Base-by-base conservation (phyloP, 306 rosid species). In the Sphenostylis stenocarpa region DNA sequence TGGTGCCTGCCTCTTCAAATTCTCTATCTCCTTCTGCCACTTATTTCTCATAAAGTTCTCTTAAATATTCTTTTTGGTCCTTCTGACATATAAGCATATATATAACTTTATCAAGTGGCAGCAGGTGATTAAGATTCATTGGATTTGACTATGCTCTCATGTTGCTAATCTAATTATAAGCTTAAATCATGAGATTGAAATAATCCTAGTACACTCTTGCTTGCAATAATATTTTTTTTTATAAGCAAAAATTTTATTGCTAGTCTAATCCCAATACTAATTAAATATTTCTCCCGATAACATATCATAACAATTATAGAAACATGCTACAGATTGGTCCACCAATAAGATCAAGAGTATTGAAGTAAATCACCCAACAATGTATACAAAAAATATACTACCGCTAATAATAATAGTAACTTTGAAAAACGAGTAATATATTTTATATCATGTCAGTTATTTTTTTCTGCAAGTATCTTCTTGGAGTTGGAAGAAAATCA, bases 21-120 rank as follows among this genome's bases (percentile, higher is more conserved):
- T 55, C 26, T 64, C 66, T 62, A 67, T 85, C 72, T 71, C 53
- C 75, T 70, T 43, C 70, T 69, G 47, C 61, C 81, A 65, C 77
- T 74, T 63, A 41, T 82, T 81, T 41, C 60, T 69, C 61, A 10
- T 51, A 76, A 82, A 87, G 84, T 77, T 62, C 24, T 38, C 60
- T 21, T 11, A 44, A 74, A 85, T 64, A 80, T 82, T 75, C 66
- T 17, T 77, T 41, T 71, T 76, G 20, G 68, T 53, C 48, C 72
- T 77, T 75, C 66, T 67, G 51, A 38, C 58, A 45, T 67, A 20
- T n/a, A 31, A 28, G 49, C 19, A 26, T 26, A 36, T 6, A 66
- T 65, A 31, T 81, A 76, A 71, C 77, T 76, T 84, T 82, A 4
- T 52, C 39, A 67, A 61, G 71, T 77, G 62, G 68, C 20, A 70